Evolutionary conservation across 352 stramenopile genomes (phyloP).

Genomic region (Pythium sp.): DNA sequence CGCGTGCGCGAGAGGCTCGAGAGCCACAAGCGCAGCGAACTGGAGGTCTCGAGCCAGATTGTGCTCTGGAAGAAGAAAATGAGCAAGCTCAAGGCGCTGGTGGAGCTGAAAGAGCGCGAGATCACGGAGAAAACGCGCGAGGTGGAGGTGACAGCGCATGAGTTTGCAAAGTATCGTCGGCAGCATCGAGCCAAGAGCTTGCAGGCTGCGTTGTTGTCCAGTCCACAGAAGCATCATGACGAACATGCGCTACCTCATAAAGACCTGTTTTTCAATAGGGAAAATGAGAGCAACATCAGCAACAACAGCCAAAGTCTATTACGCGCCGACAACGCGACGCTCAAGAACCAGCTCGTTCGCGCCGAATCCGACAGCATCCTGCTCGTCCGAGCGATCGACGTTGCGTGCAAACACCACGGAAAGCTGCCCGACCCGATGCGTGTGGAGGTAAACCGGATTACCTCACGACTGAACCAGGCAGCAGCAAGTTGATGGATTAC

Average conservation of each 20-base stretch:
- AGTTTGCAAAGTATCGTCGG: slow-evolving; percentile 31
- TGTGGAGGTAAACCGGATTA: slow-evolving; percentile 54
- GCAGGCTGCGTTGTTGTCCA: slow-evolving; percentile 25
- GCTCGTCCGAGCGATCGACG: slow-evolving; percentile 60
- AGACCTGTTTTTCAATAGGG: background rate
- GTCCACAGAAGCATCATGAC: background rate
- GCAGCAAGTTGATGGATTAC: background rate
- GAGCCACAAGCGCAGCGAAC: slow-evolving; percentile 21
- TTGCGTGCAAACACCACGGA: slow-evolving; percentile 50
- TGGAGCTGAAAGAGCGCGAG: slow-evolving; percentile 40
- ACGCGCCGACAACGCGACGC: slow-evolving; percentile 38
- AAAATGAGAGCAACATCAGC: slow-evolving; percentile 4
- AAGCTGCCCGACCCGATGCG: slow-evolving; percentile 51
- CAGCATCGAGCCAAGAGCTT: slow-evolving; percentile 36
- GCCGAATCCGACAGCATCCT: slow-evolving; percentile 60
- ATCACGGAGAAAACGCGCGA: slow-evolving; percentile 32
- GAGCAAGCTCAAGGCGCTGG: slow-evolving; percentile 39
- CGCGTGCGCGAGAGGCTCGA: slow-evolving; percentile 25
- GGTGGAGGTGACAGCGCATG: slow-evolving; percentile 21
- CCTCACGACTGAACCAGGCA: slow-evolving; percentile 28
- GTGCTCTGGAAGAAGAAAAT: slow-evolving; percentile 57
- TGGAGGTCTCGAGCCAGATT: slow-evolving; percentile 36
- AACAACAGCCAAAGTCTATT: slow-evolving; percentile 30
- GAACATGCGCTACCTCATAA: background rate
- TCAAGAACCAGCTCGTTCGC: slow-evolving; percentile 63